These are phyloP conservation scores for Sphagnum tenellum DNA, from an alignment of 225 moss, liverwort and hornwort genomes.

Conservation along the genomic window DNA sequence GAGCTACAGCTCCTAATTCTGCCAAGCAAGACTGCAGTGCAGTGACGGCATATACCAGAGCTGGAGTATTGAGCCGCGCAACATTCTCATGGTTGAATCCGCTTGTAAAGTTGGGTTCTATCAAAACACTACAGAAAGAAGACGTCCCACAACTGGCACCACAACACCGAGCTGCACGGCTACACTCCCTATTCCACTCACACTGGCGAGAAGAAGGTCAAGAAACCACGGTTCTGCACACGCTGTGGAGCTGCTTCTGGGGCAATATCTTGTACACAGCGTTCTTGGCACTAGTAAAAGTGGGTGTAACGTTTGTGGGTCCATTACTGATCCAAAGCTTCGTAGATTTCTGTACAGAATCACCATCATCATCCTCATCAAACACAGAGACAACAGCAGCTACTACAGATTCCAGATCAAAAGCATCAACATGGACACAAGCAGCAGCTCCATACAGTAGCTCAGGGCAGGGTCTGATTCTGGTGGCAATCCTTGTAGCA, in stretches of 20 bases:
- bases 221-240: constrained; percentile 32
- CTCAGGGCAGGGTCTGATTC: constrained; percentile 2
- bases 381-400: too few relatives aligned
- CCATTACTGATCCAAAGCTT: constrained; percentile 78
- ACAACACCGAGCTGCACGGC: constrained; percentile 35
- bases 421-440: too few relatives aligned
- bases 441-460: too few relatives aligned
- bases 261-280: constrained; percentile 30
- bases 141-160: constrained; percentile 60
- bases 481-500: constrained; percentile 44
- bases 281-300: constrained; percentile 25
- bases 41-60: constrained; percentile 46
- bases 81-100: constrained; percentile 54
- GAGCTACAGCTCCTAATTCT: too few relatives aligned
- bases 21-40: neutral
- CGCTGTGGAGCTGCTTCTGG: constrained; percentile 57
- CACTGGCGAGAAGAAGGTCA: constrained; percentile 55
- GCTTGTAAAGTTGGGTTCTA: constrained; percentile 28
- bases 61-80: constrained; percentile 36
- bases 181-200: constrained; percentile 40
- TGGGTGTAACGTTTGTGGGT: constrained; percentile 62
- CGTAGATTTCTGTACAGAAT: constrained; percentile 46
- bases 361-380: too few relatives aligned
- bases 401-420: too few relatives aligned
- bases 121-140: constrained; percentile 27